These are phyloP conservation scores for Suillus variegatus DNA, from an alignment of 768 basidiomycete genomes.

Conservation along the genomic window DNA sequence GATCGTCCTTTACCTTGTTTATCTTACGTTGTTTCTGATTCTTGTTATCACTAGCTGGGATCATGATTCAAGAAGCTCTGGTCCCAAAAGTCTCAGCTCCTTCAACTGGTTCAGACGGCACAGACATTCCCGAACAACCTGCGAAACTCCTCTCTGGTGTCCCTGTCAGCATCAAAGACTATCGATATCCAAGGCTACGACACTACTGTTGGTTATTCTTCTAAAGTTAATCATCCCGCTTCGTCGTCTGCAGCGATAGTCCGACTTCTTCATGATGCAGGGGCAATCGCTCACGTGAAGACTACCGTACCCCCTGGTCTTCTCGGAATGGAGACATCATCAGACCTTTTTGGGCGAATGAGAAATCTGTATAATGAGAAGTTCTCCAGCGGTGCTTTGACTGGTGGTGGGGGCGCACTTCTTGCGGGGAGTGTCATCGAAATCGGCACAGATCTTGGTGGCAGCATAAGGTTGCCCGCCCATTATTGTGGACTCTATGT, in stretches of 20 bases:
- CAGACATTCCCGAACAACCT: slow-evolving; percentile 1
- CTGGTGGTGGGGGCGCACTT: slow-evolving; percentile 53
- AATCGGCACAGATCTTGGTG: slow-evolving; percentile 51
- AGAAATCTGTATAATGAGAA: slow-evolving; percentile 48
- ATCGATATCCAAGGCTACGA: slow-evolving; percentile 48
- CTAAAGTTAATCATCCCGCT: slow-evolving; percentile 36
- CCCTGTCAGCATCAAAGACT: slow-evolving; percentile 52
- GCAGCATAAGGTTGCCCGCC: slow-evolving; percentile 50
- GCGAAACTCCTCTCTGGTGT: slow-evolving; percentile 39
- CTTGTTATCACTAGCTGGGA: slow-evolving; percentile 66
- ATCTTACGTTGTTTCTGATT: slow-evolving; percentile 81
- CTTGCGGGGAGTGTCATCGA: slow-evolving; percentile 50
- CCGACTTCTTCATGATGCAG: slow-evolving; percentile 41
- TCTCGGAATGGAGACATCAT: slow-evolving; percentile 40
- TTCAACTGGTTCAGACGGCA: slow-evolving; percentile 12
- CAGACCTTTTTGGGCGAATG: slow-evolving; percentile 48
- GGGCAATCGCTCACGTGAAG: slow-evolving; percentile 43
- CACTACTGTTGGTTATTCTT: slow-evolving; percentile 46
- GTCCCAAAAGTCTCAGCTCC: slow-evolving; percentile 10
- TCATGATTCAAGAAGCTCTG: slow-evolving; percentile 39
- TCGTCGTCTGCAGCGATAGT: slow-evolving; percentile 39
- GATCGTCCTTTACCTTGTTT: slow-evolving; percentile 78
- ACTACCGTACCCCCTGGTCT: slow-evolving; percentile 46
- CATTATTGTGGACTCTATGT: slow-evolving; percentile 49
- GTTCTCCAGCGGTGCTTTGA: slow-evolving; percentile 47